A percentile compares a stretch with the other conserved stretches of the same genome.
Evolutionary conservation across 108 stramenopile genomes (phyloP).

Genomic region (Stephanodiscus minutulus): DNA sequence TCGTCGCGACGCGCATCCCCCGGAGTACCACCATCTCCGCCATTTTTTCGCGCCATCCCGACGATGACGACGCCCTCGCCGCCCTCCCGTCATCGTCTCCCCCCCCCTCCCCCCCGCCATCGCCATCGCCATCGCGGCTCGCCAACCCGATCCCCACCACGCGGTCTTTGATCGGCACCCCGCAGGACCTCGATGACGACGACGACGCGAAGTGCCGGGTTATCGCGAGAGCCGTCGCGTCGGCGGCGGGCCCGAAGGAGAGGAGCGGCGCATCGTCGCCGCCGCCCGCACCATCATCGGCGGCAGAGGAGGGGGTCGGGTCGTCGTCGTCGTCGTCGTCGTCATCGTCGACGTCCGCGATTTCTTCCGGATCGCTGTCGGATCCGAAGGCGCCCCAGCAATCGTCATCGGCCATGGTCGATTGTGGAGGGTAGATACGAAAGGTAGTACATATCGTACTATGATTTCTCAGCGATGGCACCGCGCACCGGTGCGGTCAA

Average conservation of each 20-base stretch:
- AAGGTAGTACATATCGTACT: background rate
- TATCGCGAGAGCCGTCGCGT: slow-evolving; percentile 48
- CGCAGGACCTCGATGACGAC: slow-evolving; percentile 40
- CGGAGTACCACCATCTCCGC: slow-evolving; percentile 5
- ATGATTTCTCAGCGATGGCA: too few relatives aligned
- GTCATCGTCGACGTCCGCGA: too few relatives aligned
- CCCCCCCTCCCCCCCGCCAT: background rate
- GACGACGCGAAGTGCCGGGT: slow-evolving; percentile 25
- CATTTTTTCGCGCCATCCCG: background rate
- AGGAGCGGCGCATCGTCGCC: background rate
- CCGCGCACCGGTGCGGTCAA: too few relatives aligned
- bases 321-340: slow-evolving; percentile 1
- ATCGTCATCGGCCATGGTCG: slow-evolving; percentile 29
- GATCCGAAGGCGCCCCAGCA: slow-evolving; percentile 72
- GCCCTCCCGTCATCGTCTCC: background rate
- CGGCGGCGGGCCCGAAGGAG: slow-evolving; percentile 26
- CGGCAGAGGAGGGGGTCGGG: too few relatives aligned
- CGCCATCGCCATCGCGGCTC: background rate
- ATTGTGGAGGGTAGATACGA: background rate
- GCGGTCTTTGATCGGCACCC: slow-evolving; percentile 49
- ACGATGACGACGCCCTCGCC: slow-evolving; percentile 4
- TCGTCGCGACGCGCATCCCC: slow-evolving; percentile 34
- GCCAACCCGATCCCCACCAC: slow-evolving; percentile 33
- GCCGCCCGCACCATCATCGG: too few relatives aligned
- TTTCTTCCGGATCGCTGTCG: slow-evolving; percentile 45